phyloP scores from a whole-genome alignment of 2,329 filamentous ascomycete genomes.

The Phaeosphaeriaceae sp. region DNA sequence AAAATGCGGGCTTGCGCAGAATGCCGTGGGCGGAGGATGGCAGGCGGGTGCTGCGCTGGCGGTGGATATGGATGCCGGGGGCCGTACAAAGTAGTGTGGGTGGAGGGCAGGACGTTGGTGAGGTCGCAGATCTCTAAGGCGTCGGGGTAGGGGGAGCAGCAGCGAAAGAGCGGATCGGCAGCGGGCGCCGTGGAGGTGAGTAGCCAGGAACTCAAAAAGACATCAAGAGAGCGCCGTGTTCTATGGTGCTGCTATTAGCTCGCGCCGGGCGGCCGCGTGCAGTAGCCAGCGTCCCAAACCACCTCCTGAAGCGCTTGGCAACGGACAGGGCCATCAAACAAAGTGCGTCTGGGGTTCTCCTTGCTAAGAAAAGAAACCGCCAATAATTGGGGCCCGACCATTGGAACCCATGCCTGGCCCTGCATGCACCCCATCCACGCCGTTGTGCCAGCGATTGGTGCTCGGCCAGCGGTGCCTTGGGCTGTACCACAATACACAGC shows the following conservation, averaged over 20 bases:
- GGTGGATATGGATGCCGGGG: slow-evolving; percentile 17
- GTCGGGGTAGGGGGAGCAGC: slow-evolving; percentile 17
- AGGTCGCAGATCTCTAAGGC: slow-evolving; percentile 12
- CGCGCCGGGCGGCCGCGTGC: no score
- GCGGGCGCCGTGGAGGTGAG: slow-evolving; percentile 12
- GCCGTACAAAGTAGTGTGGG: slow-evolving; percentile 18
- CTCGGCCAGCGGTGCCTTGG: background rate
- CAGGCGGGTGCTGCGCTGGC: slow-evolving; percentile 4
- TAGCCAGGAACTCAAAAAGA: slow-evolving; percentile 8
- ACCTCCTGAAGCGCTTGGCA: slow-evolving; percentile 37
- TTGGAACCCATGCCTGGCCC: slow-evolving; percentile 27
- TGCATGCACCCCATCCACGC: slow-evolving; percentile 17
- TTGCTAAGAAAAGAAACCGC: slow-evolving; percentile 2
- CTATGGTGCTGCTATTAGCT: background rate
- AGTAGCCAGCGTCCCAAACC: slow-evolving; percentile 10
- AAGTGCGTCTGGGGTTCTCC: slow-evolving; percentile 27
- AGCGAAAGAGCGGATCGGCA: slow-evolving; percentile 42
- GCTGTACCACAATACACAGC: background rate
- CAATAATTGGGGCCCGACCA: slow-evolving; percentile 14
- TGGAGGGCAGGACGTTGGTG: slow-evolving; percentile 11
- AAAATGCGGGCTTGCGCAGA: slow-evolving; percentile 19
- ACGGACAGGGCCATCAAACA: slow-evolving; percentile 22
- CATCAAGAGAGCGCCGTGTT: background rate
- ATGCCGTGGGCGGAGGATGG: background rate
- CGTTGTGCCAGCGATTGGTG: slow-evolving; percentile 9